Evolutionary conservation across 768 basidiomycete genomes (phyloP).

Genomic region (Lentinula sp.): DNA sequence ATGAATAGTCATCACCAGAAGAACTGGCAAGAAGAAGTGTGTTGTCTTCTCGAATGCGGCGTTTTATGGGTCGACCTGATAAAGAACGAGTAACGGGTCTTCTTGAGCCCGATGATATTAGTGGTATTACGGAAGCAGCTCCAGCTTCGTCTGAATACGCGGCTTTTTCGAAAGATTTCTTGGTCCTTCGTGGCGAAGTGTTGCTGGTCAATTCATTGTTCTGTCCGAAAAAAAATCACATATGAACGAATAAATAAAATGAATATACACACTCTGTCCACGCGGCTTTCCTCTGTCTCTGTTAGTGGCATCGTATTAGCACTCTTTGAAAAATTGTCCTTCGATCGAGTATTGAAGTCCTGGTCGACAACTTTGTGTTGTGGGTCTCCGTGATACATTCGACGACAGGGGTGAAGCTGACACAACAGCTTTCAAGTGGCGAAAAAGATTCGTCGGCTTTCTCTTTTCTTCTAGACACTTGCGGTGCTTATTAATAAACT

Average conservation of each 20-base stretch:
- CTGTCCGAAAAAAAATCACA: neutral
- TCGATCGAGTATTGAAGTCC: neutral
- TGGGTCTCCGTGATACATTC: neutral
- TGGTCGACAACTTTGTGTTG: neutral
- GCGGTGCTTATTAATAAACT: too few relatives aligned
- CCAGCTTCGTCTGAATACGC: neutral
- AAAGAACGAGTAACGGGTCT: conserved; percentile 4
- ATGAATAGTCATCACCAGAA: neutral
- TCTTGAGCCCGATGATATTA: neutral
- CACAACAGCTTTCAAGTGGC: neutral
- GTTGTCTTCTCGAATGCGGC: conserved; percentile 2
- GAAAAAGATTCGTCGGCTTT: neutral
- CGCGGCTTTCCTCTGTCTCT: neutral
- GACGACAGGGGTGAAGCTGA: conserved; percentile 2
- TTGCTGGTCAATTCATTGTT: neutral
- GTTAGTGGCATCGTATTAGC: neutral
- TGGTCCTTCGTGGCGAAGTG: neutral
- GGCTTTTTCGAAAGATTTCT: neutral
- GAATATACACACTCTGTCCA: neutral
- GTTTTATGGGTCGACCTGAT: conserved; percentile 2
- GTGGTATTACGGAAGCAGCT: neutral
- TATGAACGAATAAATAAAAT: neutral
- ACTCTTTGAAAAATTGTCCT: neutral
- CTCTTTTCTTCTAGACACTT: neutral
- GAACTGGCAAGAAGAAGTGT: neutral